phyloP scores from a whole-genome alignment of 2,329 filamentous ascomycete species.

The Penicillium sp. region DNA sequence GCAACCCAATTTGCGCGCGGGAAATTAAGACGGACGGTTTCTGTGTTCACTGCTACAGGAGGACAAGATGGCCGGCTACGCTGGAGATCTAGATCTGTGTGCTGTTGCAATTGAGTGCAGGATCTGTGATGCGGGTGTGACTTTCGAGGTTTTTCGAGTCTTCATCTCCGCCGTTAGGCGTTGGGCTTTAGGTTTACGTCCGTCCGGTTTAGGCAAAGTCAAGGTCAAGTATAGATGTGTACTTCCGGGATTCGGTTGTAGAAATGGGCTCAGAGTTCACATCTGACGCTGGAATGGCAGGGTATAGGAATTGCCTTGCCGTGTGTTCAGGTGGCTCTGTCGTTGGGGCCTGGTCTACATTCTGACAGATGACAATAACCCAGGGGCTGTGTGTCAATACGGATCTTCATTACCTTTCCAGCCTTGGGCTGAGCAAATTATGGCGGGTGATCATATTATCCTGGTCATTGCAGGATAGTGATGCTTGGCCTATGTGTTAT shows the following conservation, averaged over 20 bases:
- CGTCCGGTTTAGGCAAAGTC: neutral
- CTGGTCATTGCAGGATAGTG: neutral
- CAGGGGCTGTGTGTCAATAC: neutral
- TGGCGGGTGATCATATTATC: neutral
- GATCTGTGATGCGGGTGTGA: slow-evolving; percentile 11
- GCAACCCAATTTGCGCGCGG: slow-evolving; percentile 24
- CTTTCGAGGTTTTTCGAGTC: neutral
- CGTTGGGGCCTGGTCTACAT: neutral
- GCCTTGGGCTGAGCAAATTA: neutral
- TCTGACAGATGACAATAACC: neutral
- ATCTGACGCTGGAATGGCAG: neutral
- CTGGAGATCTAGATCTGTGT: slow-evolving; percentile 20
- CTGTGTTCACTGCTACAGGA: slow-evolving; percentile 1
- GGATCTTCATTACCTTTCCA: neutral
- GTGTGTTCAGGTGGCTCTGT: neutral
- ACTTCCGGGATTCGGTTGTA: neutral
- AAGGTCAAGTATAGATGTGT: neutral
- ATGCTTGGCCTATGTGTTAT: neutral
- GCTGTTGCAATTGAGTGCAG: slow-evolving; percentile 12
- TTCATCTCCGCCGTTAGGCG: slow-evolving; percentile 1
- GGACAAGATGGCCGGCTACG: neutral
- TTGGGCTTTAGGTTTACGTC: neutral
- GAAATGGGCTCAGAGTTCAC: neutral
- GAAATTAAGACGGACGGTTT: slow-evolving; percentile 14
- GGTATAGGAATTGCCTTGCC: neutral